Evolutionary conservation across 1,284 basidiomycete species (phyloP).

Genomic region (Puccinia novopanici): DNA sequence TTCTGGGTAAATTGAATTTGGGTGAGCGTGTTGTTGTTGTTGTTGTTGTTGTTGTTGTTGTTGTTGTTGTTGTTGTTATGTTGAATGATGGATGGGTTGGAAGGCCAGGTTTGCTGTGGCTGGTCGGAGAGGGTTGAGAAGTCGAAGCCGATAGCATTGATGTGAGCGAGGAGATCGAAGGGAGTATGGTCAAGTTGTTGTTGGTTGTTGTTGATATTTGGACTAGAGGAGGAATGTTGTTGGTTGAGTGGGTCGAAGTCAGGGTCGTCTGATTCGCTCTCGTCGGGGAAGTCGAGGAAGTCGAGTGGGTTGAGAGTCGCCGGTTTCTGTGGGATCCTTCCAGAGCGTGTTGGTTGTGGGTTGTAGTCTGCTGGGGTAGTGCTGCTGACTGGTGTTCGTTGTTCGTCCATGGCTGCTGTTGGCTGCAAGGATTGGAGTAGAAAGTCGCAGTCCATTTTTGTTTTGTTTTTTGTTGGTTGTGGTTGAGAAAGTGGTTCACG

Average conservation of each 20-base stretch:
- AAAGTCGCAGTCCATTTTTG: neutral
- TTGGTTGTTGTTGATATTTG: neutral
- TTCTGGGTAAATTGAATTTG: conserved; percentile 1
- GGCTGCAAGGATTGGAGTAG: neutral
- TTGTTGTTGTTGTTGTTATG: neutral
- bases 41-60: neutral
- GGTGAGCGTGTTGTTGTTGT: conserved; percentile 12
- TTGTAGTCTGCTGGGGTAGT: neutral
- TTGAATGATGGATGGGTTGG: neutral
- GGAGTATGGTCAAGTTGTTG: too few species aligned
- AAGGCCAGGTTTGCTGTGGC: neutral
- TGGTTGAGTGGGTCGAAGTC: conserved; percentile 33
- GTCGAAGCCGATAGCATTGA: neutral
- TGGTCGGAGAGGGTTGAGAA: conserved; percentile 11
- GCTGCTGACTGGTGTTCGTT: neutral
- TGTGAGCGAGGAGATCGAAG: neutral
- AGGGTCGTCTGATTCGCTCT: conserved; percentile 49
- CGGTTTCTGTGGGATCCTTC: conserved; percentile 37
- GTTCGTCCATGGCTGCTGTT: neutral
- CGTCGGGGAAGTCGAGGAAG: conserved; percentile 38
- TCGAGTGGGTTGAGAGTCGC: conserved; percentile 26
- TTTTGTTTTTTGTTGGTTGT: neutral
- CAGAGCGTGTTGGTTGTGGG: conserved; percentile 38
- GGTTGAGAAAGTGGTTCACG: too few species aligned
- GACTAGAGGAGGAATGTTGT: neutral